Evolutionary conservation across 192 early-diverging fungal species (phyloP), one percentile per base, ranked within the genome.

Genomic region (Podila minutissima): DNA sequence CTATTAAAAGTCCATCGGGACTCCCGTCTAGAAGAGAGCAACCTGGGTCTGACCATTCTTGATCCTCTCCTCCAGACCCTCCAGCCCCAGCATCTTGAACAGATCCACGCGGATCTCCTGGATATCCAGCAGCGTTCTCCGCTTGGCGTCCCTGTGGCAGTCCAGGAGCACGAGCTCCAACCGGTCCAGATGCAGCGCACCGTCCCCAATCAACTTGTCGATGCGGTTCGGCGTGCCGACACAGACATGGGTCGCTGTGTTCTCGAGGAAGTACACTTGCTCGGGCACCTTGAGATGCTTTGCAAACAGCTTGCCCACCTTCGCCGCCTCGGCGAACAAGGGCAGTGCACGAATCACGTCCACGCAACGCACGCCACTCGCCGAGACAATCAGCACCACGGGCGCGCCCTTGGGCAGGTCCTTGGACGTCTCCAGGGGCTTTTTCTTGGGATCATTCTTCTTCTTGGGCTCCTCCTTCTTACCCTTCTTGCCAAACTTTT

Each of bases 221-320:
- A 95, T 64, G 22, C 94, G 84, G 67, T 86, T 86, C 15, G 94
- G 89, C 9, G 94, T 93, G 12, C 94, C 94, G 2, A 95, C 91
- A 26, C 83, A 91, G 50, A 95, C 74, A 67, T 89, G 89, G 53
- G 89, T 83, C 1, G 73, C 53, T 1, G 87, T 74, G 11, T 84
- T 82, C 29, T 85, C 64, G 58, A 93, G 73, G 50, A 86, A 83
- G 58, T 86, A 69, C 15, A 89, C 78, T 70, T 95, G 94, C 50
- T 95, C 93, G 33, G 87, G 66, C 2, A 94, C 75, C 71, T 95
- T 95, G 77, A 95, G 74, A 75, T 95, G 94, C 57, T 91, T 89
- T 2, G 93, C 91, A 81, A 95, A 95, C 55, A 95, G 74, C 84
- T 95, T 95, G 26, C 83, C 91, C 29, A 93, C 79, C 65, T 86